Percentiles rank a stretch among this genome's conserved stretches.
Conservation (phyloP, 2,329 filamentous ascomycete genomes). For the Calonectria montana region DNA sequence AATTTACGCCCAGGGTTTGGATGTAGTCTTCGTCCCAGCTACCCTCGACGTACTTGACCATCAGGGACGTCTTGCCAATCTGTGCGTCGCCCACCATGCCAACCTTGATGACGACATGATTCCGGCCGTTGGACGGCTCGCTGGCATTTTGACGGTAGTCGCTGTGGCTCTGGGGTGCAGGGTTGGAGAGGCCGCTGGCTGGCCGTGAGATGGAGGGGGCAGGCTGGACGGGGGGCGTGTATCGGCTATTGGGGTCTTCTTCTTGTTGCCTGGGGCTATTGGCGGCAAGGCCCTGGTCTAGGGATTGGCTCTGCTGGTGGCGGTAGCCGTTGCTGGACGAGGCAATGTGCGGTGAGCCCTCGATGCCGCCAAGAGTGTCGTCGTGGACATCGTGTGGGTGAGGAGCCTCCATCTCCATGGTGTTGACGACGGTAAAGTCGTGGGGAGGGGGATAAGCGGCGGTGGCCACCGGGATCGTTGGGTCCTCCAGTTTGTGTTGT, state of each 20-base stretch:
- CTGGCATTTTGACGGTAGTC: conserved; percentile 58
- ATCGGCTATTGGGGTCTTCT: conserved; percentile 57
- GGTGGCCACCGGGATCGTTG: conserved; percentile 38
- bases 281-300: conserved; percentile 60
- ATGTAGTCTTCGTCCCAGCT: conserved; percentile 99
- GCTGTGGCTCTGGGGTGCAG: conserved; percentile 51
- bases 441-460: conserved; percentile 31
- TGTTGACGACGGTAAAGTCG: conserved; percentile 58
- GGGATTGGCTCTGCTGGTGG: conserved; percentile 60
- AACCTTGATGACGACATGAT: conserved; percentile 96
- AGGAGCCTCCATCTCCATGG: conserved; percentile 57
- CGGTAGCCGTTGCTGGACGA: conserved; percentile 50
- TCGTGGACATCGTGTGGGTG: conserved; percentile 53
- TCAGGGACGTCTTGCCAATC: conserved; percentile 98
- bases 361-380: conserved; percentile 62
- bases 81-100: conserved; percentile 99
- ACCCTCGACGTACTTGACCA: conserved; percentile 99
- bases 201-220: conserved; percentile 63
- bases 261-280: conserved; percentile 52
- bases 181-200: conserved; percentile 65
- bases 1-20: conserved; percentile 97
- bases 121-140: conserved; percentile 62
- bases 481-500: conserved; percentile 59
- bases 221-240: conserved; percentile 60
- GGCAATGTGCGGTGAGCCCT: conserved; percentile 57